Evolutionary conservation across 257 asterid genomes (phyloP), one percentile per base, ranked within the genome.

Genomic region (Voacanga thouarsii): DNA sequence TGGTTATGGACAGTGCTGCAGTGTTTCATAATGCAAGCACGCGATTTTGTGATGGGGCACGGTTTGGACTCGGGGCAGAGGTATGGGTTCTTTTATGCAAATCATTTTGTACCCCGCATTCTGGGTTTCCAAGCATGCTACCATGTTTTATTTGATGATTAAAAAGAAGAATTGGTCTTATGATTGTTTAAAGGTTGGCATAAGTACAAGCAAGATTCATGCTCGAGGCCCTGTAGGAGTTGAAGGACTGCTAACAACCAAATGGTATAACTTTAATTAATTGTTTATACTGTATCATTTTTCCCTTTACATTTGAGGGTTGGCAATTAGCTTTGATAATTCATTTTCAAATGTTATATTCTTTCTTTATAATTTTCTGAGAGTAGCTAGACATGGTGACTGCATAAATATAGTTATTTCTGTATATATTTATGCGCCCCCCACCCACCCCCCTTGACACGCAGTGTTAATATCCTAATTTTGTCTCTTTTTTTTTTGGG

Each of bases 51-150:
- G 96, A 90, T 77, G 96, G 96, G 49, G 86, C 85, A 77, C 93
- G 96, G 16, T 90, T 90, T 75, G 96, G 96, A 65, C 92, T 90
- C n/a, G 96, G 96, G 14, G 96, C 96, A 44, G 96, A 90, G 89
- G 89, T 85, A 82, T 15, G 30, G 16, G 33, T 14, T 41, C 24
- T 45, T 67, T 26, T 55, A 23, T 49, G 28, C 9, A 28, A 23
- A 43, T 71, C 24, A 26, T 71, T 71, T 41, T 41, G 9, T 82
- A 19, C 12, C 24, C 3, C 16, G 0, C 51, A 16, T 7, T 11
- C 60, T 77, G 18, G 33, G 14, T 14, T 57, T 44, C 24, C 9
- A 44, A 2, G 21, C 59, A 53, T 53, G 21, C 23, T 0, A 49
- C 7, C 59, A 16, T 53, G 23, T 53, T 53, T 53, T n/a, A 68